These are phyloP conservation scores for Pythium sukuiense DNA, from an alignment of 352 stramenopile genomes.

Conservation along the genomic window DNA sequence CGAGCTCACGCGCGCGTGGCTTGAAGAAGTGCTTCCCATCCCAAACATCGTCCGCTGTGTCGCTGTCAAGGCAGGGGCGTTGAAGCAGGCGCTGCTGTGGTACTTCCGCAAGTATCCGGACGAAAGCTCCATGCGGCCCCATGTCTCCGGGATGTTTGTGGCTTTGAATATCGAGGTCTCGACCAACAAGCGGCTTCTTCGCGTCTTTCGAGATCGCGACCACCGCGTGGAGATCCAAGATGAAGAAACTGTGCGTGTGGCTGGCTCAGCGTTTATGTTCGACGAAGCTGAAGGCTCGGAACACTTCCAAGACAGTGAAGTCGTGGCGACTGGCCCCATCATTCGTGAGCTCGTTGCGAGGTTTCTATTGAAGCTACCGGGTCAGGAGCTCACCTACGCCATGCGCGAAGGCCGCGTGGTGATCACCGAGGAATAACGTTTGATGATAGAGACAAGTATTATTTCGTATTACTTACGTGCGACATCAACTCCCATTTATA, in stretches of 20 bases:
- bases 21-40: conserved; percentile 14
- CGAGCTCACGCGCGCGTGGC: conserved; percentile 6
- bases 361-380: conserved; percentile 11
- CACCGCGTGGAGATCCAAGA: conserved; percentile 1
- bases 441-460: background rate
- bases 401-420: conserved; percentile 11
- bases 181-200: background rate
- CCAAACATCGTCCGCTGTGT: conserved; percentile 10
- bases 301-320: background rate
- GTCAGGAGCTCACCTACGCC: conserved; percentile 10
- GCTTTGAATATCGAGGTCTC: background rate
- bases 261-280: conserved; percentile 3
- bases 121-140: conserved; percentile 6
- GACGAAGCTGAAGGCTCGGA: conserved; percentile 12
- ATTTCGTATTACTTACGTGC: background rate
- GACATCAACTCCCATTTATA: background rate
- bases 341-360: conserved; percentile 12
- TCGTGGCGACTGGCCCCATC: background rate
- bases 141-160: conserved; percentile 16
- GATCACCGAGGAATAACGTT: conserved; percentile 4
- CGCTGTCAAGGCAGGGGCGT: background rate
- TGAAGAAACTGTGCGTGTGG: conserved; percentile 8
- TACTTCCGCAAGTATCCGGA: conserved; percentile 11
- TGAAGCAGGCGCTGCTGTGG: conserved; percentile 1
- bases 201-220: conserved; percentile 19